Percentiles rank a stretch among this genome's conserved stretches.
Evolutionary conservation across 345 rosid genomes (phyloP).

Genomic region (Eucalyptus viminalis): DNA sequence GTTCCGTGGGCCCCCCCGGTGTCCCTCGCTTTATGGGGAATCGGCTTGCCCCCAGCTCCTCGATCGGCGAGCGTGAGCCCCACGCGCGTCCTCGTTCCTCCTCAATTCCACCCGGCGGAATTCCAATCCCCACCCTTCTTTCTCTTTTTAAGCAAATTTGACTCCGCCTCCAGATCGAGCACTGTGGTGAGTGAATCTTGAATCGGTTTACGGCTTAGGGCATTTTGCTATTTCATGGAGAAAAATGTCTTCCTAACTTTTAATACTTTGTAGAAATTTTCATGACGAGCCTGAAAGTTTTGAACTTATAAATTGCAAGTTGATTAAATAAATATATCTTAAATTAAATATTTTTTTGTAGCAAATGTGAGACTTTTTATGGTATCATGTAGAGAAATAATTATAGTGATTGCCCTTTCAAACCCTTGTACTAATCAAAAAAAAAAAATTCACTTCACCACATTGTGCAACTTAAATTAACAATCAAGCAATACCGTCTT

Average conservation of each 20-base stretch:
- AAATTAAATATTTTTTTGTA: background rate
- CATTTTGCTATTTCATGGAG: background rate
- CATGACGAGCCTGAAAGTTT: fast-evolving
- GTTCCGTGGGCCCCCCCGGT: background rate
- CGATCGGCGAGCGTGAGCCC: background rate
- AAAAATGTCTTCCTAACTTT: background rate
- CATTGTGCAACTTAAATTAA: background rate
- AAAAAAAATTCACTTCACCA: fast-evolving
- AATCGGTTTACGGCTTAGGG: background rate
- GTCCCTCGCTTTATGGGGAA: background rate
- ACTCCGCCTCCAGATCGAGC: background rate
- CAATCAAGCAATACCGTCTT: fast-evolving
- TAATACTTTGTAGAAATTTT: fast-evolving
- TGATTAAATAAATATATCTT: too few species aligned
- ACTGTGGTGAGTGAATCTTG: background rate
- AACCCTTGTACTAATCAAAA: background rate
- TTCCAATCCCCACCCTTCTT: background rate
- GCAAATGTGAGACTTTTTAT: background rate
- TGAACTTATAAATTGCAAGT: background rate
- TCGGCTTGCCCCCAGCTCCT: background rate
- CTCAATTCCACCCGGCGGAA: background rate
- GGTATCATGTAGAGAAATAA: background rate
- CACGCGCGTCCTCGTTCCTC: background rate
- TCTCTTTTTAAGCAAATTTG: background rate
- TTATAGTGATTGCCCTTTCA: background rate